Evolutionary conservation across 495 filamentous ascomycete species (phyloP), one percentile per base, ranked within the genome.

Genomic region (Immersiella caudata): DNA sequence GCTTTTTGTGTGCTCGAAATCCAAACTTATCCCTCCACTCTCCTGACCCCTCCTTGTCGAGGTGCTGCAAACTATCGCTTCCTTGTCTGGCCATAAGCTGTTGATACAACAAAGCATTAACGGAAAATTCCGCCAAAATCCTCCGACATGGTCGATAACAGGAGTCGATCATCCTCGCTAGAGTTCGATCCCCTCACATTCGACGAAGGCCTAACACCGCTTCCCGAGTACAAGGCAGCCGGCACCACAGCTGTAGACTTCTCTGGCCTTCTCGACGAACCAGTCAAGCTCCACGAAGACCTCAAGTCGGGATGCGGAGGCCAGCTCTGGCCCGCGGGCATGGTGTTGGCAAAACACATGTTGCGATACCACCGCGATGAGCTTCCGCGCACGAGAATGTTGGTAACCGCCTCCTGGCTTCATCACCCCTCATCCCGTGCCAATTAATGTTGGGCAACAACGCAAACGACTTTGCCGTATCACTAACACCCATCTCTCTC

Each of bases 251-350:
- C 77, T 21, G 78, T 92, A 29, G 84, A 89, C 54, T 96, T 99
- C 69, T 85, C 89, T 51, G 91, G 91, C 16, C 85, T 95, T 25
- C 82, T 97, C 18, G 74, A 78, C 18, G 74, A 75, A 27, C 90
- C 92, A 8, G 80, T 99, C 49, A 81, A 85, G 60, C 85, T 98
- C 14, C 90, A 91, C 70, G 92, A 97, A 75, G 92, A 98, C 73
- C 83, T 96, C 16, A 86, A 83, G 61, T 86, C 91, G 71, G 94
- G 94, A 70, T 97, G 94, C 76, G 95, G 95, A 18, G 95, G 95
- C 1, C 90, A 93, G 74, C 81, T 96, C 16, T 98, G 95, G 95
- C 95, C 94, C 0, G 95, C 95, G 1, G 95, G 95, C 11, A 90
- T 93, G 87, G 88, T 93, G 2, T 79, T 99, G 26, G 86, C 89